These are phyloP conservation scores for Pharus latifolius DNA, from an alignment of 176 grass and related monocot genomes.

Conservation along the genomic window DNA sequence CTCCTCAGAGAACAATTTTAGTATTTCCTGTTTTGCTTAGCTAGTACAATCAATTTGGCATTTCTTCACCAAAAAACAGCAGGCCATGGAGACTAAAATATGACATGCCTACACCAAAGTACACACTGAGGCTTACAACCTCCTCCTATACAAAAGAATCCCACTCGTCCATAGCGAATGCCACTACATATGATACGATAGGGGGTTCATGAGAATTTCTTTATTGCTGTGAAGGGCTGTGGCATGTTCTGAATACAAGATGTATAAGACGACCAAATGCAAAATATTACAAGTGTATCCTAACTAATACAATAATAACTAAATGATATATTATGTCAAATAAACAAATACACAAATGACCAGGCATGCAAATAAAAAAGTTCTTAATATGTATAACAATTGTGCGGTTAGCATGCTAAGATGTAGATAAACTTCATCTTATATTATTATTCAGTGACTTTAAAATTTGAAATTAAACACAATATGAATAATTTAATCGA, in stretches of 20 bases:
- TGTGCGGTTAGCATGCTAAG: too few species aligned
- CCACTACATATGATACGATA: slow-evolving; percentile 25
- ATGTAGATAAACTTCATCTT: background rate
- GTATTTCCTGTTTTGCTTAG: too few species aligned
- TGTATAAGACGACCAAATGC: background rate
- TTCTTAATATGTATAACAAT: too few species aligned
- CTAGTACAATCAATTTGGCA: too few species aligned
- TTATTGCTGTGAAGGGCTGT: slow-evolving; percentile 61
- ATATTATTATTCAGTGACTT: background rate
- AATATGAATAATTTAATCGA: too few species aligned
- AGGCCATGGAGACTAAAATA: background rate
- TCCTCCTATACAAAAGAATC: background rate
- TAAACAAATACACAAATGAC: too few species aligned
- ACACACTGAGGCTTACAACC: background rate
- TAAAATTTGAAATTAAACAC: background rate
- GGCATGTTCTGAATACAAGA: slow-evolving; percentile 53
- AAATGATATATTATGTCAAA: background rate
- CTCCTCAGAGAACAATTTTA: too few species aligned
- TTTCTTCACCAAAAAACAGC: too few species aligned
- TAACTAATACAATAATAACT: background rate
- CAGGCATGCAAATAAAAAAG: too few species aligned
- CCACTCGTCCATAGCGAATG: too few species aligned
- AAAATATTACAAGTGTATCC: background rate
- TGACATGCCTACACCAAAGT: background rate
- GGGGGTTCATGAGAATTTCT: slow-evolving; percentile 56